phyloP scores from a whole-genome alignment of 805 yeast species.

The Barnettozyma wickerhamii region DNA sequence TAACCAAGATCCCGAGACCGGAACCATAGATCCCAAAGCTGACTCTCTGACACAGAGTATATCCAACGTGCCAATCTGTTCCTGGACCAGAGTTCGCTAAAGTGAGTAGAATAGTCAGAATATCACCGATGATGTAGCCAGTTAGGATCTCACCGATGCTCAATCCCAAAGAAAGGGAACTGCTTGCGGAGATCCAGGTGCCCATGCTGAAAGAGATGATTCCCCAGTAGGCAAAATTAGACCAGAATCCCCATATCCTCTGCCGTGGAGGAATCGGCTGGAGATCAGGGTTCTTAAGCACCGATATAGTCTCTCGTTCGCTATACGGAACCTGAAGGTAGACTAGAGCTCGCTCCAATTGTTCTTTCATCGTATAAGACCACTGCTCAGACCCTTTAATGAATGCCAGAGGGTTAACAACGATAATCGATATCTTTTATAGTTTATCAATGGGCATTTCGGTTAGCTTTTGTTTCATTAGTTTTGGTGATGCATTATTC shows the following conservation, averaged over 20 bases:
- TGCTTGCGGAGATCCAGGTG: conserved; percentile 42
- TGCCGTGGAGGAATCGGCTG: conserved; percentile 18
- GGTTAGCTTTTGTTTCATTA: too few relatives aligned
- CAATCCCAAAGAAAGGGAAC: conserved; percentile 41
- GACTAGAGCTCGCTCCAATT: background rate
- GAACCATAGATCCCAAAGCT: conserved; percentile 45
- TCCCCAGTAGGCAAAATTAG: conserved; percentile 42
- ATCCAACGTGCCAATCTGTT: conserved; percentile 44
- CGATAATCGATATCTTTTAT: too few relatives aligned
- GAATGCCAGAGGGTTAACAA: too few relatives aligned
- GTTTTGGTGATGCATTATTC: too few relatives aligned
- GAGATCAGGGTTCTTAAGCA: conserved; percentile 10
- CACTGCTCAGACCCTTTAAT: too few relatives aligned
- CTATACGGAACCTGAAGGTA: conserved; percentile 7
- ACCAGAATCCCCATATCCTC: conserved; percentile 37
- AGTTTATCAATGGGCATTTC: too few relatives aligned
- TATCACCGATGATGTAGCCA: conserved; percentile 39
- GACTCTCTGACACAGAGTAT: conserved; percentile 41
- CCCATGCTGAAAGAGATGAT: conserved; percentile 40
- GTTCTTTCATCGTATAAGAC: background rate
- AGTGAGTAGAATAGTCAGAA: conserved; percentile 39
- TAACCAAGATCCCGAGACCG: conserved; percentile 35
- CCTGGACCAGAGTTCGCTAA: conserved; percentile 46
- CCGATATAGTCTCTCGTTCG: conserved; percentile 8
- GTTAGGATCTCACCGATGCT: conserved; percentile 43